A percentile compares a stretch with the other conserved stretches of the same genome.
phyloP scores from a whole-genome alignment of 208 protist genomes.

The Tritrichomonas foetus region DNA sequence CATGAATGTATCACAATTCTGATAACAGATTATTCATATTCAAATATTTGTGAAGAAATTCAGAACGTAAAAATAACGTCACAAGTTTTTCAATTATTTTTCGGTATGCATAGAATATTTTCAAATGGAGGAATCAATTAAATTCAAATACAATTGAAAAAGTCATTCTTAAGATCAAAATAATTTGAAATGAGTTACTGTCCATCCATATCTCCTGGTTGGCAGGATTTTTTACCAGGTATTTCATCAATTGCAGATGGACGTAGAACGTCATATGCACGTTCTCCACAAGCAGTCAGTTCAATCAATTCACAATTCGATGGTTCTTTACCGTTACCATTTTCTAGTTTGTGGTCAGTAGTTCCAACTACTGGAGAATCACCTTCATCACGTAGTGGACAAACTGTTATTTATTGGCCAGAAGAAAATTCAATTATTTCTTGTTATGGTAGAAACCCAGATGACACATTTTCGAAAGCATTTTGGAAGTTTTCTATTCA shows the following conservation, averaged over 20 bases:
- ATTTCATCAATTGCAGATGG: neutral
- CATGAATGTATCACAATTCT: neutral
- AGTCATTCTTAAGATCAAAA: neutral
- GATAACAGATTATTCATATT: neutral
- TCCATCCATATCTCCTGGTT: neutral
- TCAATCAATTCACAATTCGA: neutral
- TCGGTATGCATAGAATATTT: neutral
- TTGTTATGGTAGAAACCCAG: neutral
- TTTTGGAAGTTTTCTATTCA: conserved; percentile 35
- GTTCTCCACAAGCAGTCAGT: neutral
- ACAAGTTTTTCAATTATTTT: neutral
- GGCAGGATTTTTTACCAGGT: neutral
- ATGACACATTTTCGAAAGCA: neutral
- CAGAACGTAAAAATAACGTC: neutral
- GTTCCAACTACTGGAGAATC: neutral
- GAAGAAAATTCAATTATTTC: neutral
- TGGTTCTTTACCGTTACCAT: neutral
- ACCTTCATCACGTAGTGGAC: neutral
- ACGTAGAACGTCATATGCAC: neutral
- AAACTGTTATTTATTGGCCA: neutral
- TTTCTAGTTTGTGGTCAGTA: neutral
- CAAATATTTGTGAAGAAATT: neutral
- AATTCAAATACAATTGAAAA: neutral
- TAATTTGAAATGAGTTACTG: conserved; percentile 19
- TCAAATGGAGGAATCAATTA: neutral